These are phyloP conservation scores for Talaromyces albobiverticillius DNA, from an alignment of 2,329 filamentous ascomycete species.

Conservation along the genomic window DNA sequence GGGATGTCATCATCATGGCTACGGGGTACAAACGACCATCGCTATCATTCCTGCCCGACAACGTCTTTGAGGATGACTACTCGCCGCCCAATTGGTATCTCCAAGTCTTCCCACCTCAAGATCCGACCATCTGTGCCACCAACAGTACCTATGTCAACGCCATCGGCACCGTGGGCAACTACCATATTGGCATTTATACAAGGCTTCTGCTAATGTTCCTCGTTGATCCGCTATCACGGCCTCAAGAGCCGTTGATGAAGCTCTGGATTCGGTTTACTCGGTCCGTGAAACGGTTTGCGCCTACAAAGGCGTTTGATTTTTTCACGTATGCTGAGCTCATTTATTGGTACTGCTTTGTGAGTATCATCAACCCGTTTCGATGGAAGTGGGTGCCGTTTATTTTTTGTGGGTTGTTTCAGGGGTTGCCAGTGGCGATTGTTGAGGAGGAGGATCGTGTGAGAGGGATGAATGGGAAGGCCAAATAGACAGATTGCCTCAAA, in stretches of 20 bases:
- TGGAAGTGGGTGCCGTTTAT: constrained; percentile 91
- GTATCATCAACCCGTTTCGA: constrained; percentile 76
- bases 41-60: constrained; percentile 69
- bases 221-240: constrained; percentile 71
- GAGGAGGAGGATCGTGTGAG: constrained; percentile 61
- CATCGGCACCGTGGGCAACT: constrained; percentile 80
- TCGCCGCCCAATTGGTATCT: constrained; percentile 83
- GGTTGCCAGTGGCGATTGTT: constrained; percentile 65
- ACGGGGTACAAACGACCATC: constrained; percentile 76
- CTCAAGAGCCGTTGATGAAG: constrained; percentile 72
- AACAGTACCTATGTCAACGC: constrained; percentile 81
- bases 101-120: constrained; percentile 75
- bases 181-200: constrained; percentile 88
- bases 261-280: constrained; percentile 83
- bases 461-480: constrained; percentile 15
- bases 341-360: constrained; percentile 81
- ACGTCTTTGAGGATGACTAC: constrained; percentile 72
- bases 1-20: constrained; percentile 77
- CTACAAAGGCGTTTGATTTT: constrained; percentile 79
- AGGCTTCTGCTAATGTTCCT: constrained; percentile 84
- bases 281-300: constrained; percentile 65
- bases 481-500: too few species aligned
- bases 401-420: constrained; percentile 69
- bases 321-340: constrained; percentile 83
- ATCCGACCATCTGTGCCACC: constrained; percentile 72